These are phyloP conservation scores for Lolium multiflorum DNA, from an alignment of 176 grass and related monocot genomes.

Conservation along the genomic window DNA sequence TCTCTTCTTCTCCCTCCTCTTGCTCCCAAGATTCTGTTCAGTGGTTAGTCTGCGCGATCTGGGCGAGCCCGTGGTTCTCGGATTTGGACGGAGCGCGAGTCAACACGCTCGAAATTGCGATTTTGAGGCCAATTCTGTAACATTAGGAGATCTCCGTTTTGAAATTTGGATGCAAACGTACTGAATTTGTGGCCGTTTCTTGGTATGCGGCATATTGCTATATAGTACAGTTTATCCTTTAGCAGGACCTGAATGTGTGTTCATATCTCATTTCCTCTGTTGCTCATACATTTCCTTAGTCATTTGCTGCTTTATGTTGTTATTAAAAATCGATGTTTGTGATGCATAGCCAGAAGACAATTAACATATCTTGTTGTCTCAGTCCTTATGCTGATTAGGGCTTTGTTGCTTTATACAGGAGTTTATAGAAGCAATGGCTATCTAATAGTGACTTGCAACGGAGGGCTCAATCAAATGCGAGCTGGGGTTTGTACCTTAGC, in stretches of 20 bases:
- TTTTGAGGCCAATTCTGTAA: constrained; percentile 1
- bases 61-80: neutral
- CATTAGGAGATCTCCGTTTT: neutral
- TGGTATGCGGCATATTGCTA: neutral
- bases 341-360: neutral
- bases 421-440: constrained; percentile 95
- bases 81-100: constrained; percentile 20
- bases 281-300: neutral
- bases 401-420: constrained; percentile 52
- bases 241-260: constrained; percentile 7
- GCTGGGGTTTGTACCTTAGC: constrained; percentile 73
- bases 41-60: constrained; percentile 33
- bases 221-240: too few relatives aligned
- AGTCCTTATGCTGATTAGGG: constrained; percentile 13
- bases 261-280: neutral
- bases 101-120: constrained; percentile 33
- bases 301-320: neutral
- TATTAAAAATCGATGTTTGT: constrained; percentile 3
- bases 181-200: constrained; percentile 13
- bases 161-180: neutral
- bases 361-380: constrained; percentile 15
- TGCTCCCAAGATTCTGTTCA: neutral
- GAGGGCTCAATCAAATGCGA: constrained; percentile 97
- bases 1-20: constrained; percentile 30
- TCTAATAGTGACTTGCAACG: constrained; percentile 79